Base-by-base conservation (phyloP, 1,139 yeast genomes). In the Candida sanyaensis region DNA sequence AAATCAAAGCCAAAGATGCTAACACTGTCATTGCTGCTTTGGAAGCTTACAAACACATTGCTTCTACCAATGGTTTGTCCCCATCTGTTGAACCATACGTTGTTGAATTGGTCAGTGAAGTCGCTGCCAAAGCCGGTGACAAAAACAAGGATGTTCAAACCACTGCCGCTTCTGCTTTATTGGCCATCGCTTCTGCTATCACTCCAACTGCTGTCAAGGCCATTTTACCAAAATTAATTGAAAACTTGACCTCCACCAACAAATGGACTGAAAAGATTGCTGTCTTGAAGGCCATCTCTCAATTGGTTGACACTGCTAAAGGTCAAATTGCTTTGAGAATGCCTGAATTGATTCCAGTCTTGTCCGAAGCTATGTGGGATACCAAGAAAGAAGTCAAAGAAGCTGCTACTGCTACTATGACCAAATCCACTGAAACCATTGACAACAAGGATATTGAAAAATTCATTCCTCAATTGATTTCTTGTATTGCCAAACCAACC, bases 311-410 rank as follows among this genome's bases (percentile, higher is more conserved):
- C 72, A 82, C 91, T 62, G 97, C 99, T 63, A 93, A 92, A 76
- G 90, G 78, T 64, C 99, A 92, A 82, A 80, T 93, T 65, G 97
- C 99, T 63, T 83, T 93, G 69, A 90, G 98, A 83, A 92, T 93
- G 98, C 97, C 98, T 67, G 98, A 93, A 81, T 86, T 93, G 75
- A 92, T 93, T 67, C 99, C 99, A 75, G 95, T 88, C 60, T 81
- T 93, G 68, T 93, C 99, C 61, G 99, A 93, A 81, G 89, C 97
- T 65, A 93, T 93, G 98, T 93, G 99, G 99, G 99, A 93, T 77
- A 93, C 99, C 78, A 93, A 93, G 86, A 83, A 84, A 76, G 98
- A 93, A 71, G 98, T 93, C 72, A 93, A 93, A 87, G 85, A 83
- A 65, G 96, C 95, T 69, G 97, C 99, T 61, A 88, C 96, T 65